Conservation (phyloP, 768 basidiomycete genomes). For the Pulveroboletus sp. region DNA sequence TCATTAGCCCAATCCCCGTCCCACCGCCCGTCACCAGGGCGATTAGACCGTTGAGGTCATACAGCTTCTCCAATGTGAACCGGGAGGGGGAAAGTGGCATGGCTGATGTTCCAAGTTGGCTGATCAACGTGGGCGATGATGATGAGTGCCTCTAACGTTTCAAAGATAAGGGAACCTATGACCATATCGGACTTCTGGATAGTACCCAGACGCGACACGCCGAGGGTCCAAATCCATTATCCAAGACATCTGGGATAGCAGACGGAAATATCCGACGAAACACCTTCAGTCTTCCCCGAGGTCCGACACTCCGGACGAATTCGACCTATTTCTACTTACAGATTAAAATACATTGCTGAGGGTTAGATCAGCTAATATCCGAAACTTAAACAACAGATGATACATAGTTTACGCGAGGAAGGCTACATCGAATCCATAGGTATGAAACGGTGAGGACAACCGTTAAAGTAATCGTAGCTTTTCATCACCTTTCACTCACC, state of each 20-base stretch:
- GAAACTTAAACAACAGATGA: slow-evolving; percentile 3
- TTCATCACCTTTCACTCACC: slow-evolving; percentile 10
- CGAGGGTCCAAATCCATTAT: no score
- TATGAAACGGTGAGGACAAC: slow-evolving; percentile 2
- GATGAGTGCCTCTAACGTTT: background rate
- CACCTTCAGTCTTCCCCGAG: no score
- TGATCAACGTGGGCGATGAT: background rate
- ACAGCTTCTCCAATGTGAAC: slow-evolving; percentile 32
- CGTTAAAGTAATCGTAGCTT: slow-evolving; percentile 1
- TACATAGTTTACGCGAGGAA: slow-evolving; percentile 1
- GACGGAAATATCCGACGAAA: no score
- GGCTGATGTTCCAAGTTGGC: background rate
- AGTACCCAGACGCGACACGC: no score
- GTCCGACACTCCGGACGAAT: no score
- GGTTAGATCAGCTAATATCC: slow-evolving; percentile 2
- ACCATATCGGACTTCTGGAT: no score
- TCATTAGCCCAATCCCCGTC: slow-evolving; percentile 61
- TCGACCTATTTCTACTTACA: no score
- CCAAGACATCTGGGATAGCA: no score
- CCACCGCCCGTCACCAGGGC: slow-evolving; percentile 47
- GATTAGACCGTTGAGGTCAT: slow-evolving; percentile 55
- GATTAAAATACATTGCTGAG: background rate
- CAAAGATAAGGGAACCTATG: no score
- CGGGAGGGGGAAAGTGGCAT: slow-evolving; percentile 25
- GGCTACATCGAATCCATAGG: slow-evolving; percentile 1